A percentile compares a stretch with the other conserved stretches of the same genome.
Evolutionary conservation across 768 basidiomycete genomes (phyloP).

Genomic region (Glaciozyma antarctica): DNA sequence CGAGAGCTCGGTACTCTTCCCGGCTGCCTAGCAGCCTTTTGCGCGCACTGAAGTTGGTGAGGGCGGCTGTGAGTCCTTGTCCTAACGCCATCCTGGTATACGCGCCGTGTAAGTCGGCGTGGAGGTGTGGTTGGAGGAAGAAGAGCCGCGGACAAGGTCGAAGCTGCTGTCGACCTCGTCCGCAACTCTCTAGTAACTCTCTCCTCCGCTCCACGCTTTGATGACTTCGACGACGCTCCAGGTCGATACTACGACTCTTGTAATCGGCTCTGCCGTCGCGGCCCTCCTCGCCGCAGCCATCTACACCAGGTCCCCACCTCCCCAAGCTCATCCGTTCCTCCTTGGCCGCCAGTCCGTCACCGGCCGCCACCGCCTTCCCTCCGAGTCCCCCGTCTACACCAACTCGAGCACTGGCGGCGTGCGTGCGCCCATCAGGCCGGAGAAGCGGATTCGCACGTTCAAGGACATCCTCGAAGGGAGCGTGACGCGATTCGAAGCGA

Average conservation of each 20-base stretch:
- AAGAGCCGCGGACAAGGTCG: too few relatives aligned
- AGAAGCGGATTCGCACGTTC: conserved; percentile 4
- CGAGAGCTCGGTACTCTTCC: neutral
- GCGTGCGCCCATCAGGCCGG: conserved; percentile 11
- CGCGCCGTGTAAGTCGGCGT: too few relatives aligned
- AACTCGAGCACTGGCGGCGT: neutral
- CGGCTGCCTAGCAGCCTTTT: neutral
- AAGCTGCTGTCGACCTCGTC: too few relatives aligned
- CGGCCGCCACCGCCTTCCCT: conserved; percentile 2
- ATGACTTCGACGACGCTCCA: neutral
- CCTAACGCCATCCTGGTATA: too few relatives aligned
- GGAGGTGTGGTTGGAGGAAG: too few relatives aligned
- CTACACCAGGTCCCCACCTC: conserved; percentile 14
- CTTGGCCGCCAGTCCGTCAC: conserved; percentile 19
- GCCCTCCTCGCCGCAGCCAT: conserved; percentile 6
- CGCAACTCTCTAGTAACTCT: too few relatives aligned
- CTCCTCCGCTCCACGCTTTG: too few relatives aligned
- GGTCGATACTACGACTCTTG: conserved; percentile 12
- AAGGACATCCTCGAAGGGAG: conserved; percentile 5
- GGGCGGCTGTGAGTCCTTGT: too few relatives aligned
- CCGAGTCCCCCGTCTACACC: conserved; percentile 23
- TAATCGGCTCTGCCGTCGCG: conserved; percentile 2
- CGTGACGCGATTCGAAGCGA: conserved; percentile 8
- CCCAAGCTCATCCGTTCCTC: conserved; percentile 28
- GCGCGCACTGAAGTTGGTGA: neutral